phyloP scores from a whole-genome alignment of 805 yeast species.

The Wickerhamomyces tratensis region DNA sequence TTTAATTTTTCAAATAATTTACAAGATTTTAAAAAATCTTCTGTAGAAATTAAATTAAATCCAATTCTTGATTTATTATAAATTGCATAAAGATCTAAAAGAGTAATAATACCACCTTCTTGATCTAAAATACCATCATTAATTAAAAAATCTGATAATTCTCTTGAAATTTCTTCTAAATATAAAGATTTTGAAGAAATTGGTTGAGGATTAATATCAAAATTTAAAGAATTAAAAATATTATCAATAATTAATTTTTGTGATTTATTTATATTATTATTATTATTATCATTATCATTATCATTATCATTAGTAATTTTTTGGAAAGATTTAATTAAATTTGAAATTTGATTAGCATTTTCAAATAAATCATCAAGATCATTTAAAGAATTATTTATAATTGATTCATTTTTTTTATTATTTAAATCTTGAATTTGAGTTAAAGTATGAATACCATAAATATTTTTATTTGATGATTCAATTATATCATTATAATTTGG shows the following conservation, averaged over 20 bases:
- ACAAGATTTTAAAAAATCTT: conserved; percentile 56
- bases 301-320: conserved; percentile 12
- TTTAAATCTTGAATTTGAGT: conserved; percentile 46
- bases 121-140: conserved; percentile 33
- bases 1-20: conserved; percentile 42
- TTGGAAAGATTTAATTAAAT: conserved; percentile 33
- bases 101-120: conserved; percentile 49
- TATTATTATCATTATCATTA: no score
- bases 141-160: conserved; percentile 62
- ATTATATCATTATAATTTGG: background rate
- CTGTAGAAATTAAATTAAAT: conserved; percentile 58
- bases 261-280: no score
- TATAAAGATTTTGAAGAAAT: conserved; percentile 28
- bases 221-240: no score
- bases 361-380: conserved; percentile 71
- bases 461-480: no score
- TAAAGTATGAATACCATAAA: conserved; percentile 61
- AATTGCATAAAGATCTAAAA: conserved; percentile 52
- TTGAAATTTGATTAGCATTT: conserved; percentile 66
- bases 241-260: conserved; percentile 2
- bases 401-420: conserved; percentile 45
- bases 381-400: conserved; percentile 59
- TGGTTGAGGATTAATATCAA: background rate
- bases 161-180: conserved; percentile 65
- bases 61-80: conserved; percentile 62